Base-by-base conservation (phyloP, 2,329 filamentous ascomycete species). In the Neonectria ditissima region DNA sequence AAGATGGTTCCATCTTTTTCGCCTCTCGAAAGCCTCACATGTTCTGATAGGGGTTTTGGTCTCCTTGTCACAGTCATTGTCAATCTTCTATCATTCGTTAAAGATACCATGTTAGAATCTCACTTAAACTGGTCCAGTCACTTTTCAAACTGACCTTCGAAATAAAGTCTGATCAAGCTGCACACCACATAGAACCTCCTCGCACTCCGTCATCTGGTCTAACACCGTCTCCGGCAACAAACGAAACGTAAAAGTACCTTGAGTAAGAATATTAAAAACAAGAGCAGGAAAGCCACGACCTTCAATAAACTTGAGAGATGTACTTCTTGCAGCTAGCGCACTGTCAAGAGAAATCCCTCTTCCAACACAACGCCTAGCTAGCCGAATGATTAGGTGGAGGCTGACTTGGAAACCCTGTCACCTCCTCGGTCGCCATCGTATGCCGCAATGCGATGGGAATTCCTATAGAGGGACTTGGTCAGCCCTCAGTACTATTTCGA, bases 391-490 rank as follows among this genome's bases (percentile, higher is more conserved):
- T 58, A 11, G 37, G n/a, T 11, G 37, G 18, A 18, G 34, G 14
- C 20, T 43, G 47, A 3, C 45, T 41, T 32, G 45, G 11, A 26
- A 34, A 43, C 6, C 47, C 37, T 8, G 14, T 44, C 8, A 51
- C 5, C 4, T 43, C 34, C 11, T 58, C 34, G 18, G 47, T 24
- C 26, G 1, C 6, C 16, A 28, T 37, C 7, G 37, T 24, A n/a
- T 50, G n/a, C 37, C 55, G 45, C 26, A 58, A 44, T 4, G 20
- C 55, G 8, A 44, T 9, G 16, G 47, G 55, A 13, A 39, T 32
- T n/a, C 55, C 55, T 58, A 43, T 8, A 11, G 18, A 34, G 2
- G 10, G 3, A 32, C n/a, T 34, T 6, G 13, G 34, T 41, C 16
- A 57, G n/a, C 5, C 20, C 24, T 55, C 22, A 2, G 20, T 11